Evolutionary conservation across 2,329 filamentous ascomycete genomes (phyloP), one percentile per base, ranked within the genome.

Genomic region (Stenocarpella maydis): DNA sequence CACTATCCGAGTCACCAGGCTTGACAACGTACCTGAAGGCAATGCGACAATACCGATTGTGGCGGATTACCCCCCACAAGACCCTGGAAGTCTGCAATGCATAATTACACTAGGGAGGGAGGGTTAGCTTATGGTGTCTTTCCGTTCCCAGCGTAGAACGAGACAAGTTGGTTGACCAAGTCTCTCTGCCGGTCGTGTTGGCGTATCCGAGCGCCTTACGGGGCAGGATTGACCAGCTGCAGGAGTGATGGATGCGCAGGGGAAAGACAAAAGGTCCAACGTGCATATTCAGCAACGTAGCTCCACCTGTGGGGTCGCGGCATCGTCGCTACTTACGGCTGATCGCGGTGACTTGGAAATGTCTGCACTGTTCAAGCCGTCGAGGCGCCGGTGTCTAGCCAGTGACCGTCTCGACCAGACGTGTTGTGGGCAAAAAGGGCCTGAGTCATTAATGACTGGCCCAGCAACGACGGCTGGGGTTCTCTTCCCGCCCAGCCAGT

Each of bases 211-310:
- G 21, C 41, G 43, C 58, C 58, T 34, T 63, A 63, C 58, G n/a
- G 58, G 58, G 58, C 58, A 47, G 28, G 28, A 49, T 37, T 63
- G 41, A 31, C 26, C 34, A 49, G 43, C 43, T 24, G 41, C 37
- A 60, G 41, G 14, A 47, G 19, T 24, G 28, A 41, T 61, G 55
- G 55, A 45, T 60, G 17, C 31, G 24, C 58, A n/a, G 28, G 7
- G 41, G 26, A n/a, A 34, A 61, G 28, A 47, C 41, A 63, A 63
- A 63, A 63, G n/a, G 41, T 19, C 58, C 58, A 63, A 37, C 43
- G 6, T 63, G 58, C 58, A 63, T 49, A 49, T 37, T n/a, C 41
- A 61, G 19, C 43, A n/a, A 21, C 5, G 39, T 47, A n/a, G 39
- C 55, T 61, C 55, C 55, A 19, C 41, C 41, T n/a, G 41, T 63